A percentile compares a stretch with the other conserved stretches of the same genome.
These are phyloP conservation scores for Pseudognaphalium luteoalbum DNA, from an alignment of 129 eudicot species.

Conservation along the genomic window DNA sequence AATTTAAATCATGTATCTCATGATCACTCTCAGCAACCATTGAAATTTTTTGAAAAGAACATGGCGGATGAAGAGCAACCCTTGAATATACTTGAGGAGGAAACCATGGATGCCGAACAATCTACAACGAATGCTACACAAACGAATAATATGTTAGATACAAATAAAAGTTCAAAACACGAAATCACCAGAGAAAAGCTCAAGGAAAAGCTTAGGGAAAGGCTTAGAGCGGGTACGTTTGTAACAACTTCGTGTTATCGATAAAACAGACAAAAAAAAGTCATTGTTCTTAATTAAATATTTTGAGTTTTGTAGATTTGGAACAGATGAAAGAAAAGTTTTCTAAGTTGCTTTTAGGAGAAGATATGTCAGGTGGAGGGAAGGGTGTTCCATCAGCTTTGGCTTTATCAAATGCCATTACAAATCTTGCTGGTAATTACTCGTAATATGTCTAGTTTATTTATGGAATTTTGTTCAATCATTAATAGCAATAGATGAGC, in stretches of 20 bases:
- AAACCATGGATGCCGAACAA: constrained; percentile 24
- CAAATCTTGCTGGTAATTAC: constrained; percentile 78
- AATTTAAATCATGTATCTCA: constrained; percentile 21
- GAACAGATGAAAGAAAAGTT: constrained; percentile 81
- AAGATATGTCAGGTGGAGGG: constrained; percentile 94
- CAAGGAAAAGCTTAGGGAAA: constrained; percentile 15
- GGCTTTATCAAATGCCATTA: constrained; percentile 85
- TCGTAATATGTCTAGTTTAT: background rate
- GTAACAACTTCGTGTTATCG: background rate
- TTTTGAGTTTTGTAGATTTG: constrained; percentile 45
- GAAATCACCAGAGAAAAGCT: constrained; percentile 24
- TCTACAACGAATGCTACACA: constrained; percentile 13
- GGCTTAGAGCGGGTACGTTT: constrained; percentile 20
- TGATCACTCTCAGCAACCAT: constrained; percentile 8
- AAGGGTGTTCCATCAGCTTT: constrained; percentile 90
- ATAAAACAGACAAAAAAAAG: too few relatives aligned
- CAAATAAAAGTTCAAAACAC: constrained; percentile 11
- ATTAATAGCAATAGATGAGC: background rate
- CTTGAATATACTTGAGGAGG: constrained; percentile 10
- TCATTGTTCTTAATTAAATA: background rate
- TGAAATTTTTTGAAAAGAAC: background rate
- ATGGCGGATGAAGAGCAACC: constrained; percentile 29
- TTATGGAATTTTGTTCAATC: background rate
- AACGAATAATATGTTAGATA: constrained; percentile 9
- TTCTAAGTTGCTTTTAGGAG: constrained; percentile 80